Conservation (phyloP, 768 basidiomycete species). For the Boletus insuetus region DNA sequence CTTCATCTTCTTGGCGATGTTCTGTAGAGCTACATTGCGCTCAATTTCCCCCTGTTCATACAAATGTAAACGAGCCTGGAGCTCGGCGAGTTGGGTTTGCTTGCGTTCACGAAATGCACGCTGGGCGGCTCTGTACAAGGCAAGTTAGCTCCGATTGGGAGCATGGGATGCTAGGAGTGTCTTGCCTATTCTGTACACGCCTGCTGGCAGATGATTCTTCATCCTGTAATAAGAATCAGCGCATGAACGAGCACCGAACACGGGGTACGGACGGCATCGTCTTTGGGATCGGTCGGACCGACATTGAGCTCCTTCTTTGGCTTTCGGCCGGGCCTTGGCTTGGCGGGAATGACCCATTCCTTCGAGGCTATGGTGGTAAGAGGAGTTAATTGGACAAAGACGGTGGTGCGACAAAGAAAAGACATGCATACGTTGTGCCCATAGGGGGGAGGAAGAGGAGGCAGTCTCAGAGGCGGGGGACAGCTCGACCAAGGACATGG, state of each 20-base stretch:
- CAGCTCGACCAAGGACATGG: slow-evolving; percentile 31
- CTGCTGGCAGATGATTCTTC: slow-evolving; percentile 55
- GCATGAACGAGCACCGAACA: neutral
- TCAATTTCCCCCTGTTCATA: slow-evolving; percentile 93
- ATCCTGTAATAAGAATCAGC: slow-evolving; percentile 25
- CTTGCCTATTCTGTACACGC: slow-evolving; percentile 74
- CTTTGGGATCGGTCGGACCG: slow-evolving; percentile 32
- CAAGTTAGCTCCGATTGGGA: slow-evolving; percentile 6
- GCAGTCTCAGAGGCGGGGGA: slow-evolving; percentile 28
- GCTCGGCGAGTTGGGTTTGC: slow-evolving; percentile 82
- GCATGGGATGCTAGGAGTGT: neutral
- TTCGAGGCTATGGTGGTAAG: slow-evolving; percentile 61
- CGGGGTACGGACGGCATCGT: slow-evolving; percentile 46
- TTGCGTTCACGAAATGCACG: slow-evolving; percentile 89
- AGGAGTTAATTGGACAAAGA: neutral
- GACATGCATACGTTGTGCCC: slow-evolving; percentile 64
- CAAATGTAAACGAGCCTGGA: slow-evolving; percentile 79
- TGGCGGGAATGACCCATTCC: slow-evolving; percentile 86
- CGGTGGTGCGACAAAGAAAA: neutral
- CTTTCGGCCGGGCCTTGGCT: slow-evolving; percentile 84
- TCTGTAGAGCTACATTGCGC: slow-evolving; percentile 80
- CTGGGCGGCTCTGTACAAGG: slow-evolving; percentile 68
- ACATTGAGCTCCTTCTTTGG: slow-evolving; percentile 64
- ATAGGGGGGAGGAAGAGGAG: slow-evolving; percentile 56
- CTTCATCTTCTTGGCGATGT: slow-evolving; percentile 78